Evolutionary conservation across 208 protist genomes (phyloP).

Genomic region (Willaertia magna): DNA sequence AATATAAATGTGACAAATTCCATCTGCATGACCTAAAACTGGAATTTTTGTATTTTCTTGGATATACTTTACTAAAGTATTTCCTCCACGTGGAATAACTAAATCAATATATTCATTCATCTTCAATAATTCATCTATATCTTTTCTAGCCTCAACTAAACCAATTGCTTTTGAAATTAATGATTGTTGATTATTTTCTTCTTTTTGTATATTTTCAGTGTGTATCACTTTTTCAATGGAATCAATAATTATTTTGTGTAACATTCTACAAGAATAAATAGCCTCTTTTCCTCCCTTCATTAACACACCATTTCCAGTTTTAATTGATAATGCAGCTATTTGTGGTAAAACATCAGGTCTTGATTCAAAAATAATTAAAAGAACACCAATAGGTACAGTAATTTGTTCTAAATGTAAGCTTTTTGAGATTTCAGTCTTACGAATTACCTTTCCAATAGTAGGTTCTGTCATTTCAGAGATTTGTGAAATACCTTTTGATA

Average conservation of each 20-base stretch:
- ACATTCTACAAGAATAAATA: constrained; percentile 38
- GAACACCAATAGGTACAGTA: constrained; percentile 65
- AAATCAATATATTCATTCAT: constrained; percentile 69
- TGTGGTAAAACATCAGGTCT: constrained; percentile 66
- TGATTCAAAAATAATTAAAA: constrained; percentile 80
- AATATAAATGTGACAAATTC: constrained; percentile 80
- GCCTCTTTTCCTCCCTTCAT: constrained; percentile 69
- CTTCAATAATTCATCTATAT: constrained; percentile 36
- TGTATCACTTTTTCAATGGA: constrained; percentile 36
- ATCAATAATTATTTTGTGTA: constrained; percentile 42
- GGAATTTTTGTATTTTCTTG: constrained; percentile 64
- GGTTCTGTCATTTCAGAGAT: constrained; percentile 36
- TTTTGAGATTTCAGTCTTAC: constrained; percentile 42
- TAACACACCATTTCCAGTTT: constrained; percentile 64
- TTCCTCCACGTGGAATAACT: constrained; percentile 72
- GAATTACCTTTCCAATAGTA: constrained; percentile 43
- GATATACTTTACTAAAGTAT: constrained; percentile 66
- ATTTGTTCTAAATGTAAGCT: constrained; percentile 57
- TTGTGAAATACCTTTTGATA: constrained; percentile 41
- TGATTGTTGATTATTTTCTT: no score
- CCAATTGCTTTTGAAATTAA: constrained; percentile 36
- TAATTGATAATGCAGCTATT: constrained; percentile 58
- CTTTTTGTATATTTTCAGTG: no score
- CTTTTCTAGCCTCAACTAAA: constrained; percentile 41
- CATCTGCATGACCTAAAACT: constrained; percentile 80